Percentiles rank a stretch among this genome's conserved stretches.
Evolutionary conservation across 2,329 filamentous ascomycete genomes (phyloP).

Genomic region (Arthrobotrys pseudoclavata): DNA sequence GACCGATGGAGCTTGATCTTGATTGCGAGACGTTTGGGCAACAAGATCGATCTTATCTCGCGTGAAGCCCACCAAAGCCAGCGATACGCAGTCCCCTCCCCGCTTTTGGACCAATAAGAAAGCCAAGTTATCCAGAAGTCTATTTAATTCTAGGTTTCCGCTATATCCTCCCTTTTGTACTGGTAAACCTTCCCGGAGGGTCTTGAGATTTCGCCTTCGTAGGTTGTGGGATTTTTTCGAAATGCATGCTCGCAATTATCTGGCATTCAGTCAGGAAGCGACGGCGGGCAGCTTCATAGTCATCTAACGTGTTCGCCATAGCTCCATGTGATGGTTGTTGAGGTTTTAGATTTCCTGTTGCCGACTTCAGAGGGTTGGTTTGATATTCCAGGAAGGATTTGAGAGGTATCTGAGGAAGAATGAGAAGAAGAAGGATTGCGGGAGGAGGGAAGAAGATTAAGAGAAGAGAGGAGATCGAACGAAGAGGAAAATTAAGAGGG

Average conservation of each 20-base stretch:
- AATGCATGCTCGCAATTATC: background rate
- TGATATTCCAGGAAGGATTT: no score
- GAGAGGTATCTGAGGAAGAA: no score
- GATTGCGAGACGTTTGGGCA: background rate
- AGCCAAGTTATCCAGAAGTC: background rate
- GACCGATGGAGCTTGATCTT: no score
- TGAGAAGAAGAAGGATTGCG: no score
- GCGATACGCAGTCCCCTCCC: background rate
- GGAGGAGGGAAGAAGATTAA: no score
- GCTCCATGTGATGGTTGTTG: no score
- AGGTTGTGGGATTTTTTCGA: background rate
- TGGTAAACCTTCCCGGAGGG: background rate
- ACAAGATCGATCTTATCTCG: conserved; percentile 6
- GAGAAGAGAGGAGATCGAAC: no score
- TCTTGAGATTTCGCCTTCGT: background rate
- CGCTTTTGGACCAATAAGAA: background rate
- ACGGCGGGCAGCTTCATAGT: background rate
- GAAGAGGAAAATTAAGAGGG: no score
- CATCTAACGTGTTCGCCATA: background rate
- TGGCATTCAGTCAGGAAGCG: background rate
- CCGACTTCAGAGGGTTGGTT: no score
- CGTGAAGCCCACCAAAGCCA: background rate
- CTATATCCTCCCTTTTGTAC: no score
- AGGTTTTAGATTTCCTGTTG: no score
- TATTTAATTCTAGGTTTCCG: background rate